A percentile compares a stretch with the other conserved stretches of the same genome.
Evolutionary conservation across 768 basidiomycete genomes (phyloP).

Genomic region (Naganishia randhawae): DNA sequence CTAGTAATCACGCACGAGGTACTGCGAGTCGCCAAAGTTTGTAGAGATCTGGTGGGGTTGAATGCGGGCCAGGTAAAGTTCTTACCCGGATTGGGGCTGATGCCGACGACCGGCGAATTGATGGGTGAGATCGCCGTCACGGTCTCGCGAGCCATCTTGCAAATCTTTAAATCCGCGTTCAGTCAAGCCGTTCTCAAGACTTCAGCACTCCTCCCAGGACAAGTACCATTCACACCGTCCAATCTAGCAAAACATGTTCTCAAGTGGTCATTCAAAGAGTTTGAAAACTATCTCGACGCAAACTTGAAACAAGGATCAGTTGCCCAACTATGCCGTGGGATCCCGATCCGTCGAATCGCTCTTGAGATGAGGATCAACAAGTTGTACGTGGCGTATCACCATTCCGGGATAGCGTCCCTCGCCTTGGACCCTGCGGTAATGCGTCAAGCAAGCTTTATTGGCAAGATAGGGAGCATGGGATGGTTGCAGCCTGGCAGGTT

Average conservation of each 20-base stretch:
- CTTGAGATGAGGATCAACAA: not conserved
- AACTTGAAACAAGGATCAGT: not conserved
- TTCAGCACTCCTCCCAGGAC: not conserved
- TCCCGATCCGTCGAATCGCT: not conserved
- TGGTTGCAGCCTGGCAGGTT: constrained; percentile 33
- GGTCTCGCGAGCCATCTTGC: not conserved
- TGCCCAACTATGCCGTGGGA: not conserved
- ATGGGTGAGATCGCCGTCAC: not conserved
- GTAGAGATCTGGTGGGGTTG: constrained; percentile 1
- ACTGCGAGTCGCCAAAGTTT: constrained; percentile 16
- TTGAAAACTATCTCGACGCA: constrained; percentile 1
- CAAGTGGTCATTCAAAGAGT: not conserved
- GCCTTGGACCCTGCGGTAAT: constrained; percentile 32
- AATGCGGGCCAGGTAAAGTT: not conserved
- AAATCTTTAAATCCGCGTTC: not conserved
- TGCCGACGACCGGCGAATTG: constrained; percentile 20
- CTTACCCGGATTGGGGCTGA: constrained; percentile 23
- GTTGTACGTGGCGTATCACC: constrained; percentile 25
- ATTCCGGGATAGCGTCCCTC: constrained; percentile 10
- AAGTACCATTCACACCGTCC: not conserved
- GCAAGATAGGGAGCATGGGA: constrained; percentile 36
- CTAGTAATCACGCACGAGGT: constrained; percentile 19
- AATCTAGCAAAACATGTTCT: not conserved
- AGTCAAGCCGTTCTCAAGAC: not conserved
- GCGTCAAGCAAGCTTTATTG: constrained; percentile 38